These are phyloP conservation scores for Prunella vulgaris DNA, from an alignment of 257 asterid genomes.

Conservation along the genomic window DNA sequence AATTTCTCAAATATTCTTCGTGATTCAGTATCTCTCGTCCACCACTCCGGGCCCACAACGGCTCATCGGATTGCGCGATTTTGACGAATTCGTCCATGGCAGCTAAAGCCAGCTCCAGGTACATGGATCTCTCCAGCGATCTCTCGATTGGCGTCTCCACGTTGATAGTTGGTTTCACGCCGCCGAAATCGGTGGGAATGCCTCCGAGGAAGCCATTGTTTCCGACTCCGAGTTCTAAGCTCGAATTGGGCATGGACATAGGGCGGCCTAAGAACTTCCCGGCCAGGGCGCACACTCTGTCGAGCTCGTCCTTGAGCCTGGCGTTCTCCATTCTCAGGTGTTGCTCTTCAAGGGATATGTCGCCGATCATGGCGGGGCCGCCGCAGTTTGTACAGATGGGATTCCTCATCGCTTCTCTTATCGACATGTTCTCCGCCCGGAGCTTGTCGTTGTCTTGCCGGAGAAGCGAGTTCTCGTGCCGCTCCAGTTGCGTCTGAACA, in stretches of 20 bases:
- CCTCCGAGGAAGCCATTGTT: slow-evolving; percentile 42
- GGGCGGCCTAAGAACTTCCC: slow-evolving; percentile 51
- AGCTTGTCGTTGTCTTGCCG: slow-evolving; percentile 61
- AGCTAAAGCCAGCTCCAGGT: slow-evolving; percentile 75
- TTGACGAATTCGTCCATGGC: slow-evolving; percentile 92
- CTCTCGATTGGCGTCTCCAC: slow-evolving; percentile 17
- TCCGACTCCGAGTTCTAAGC: slow-evolving; percentile 78
- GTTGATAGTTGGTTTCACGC: slow-evolving; percentile 23
- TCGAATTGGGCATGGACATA: slow-evolving; percentile 42
- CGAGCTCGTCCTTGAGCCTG: slow-evolving; percentile 49
- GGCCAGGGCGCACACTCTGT: slow-evolving; percentile 44
- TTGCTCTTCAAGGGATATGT: slow-evolving; percentile 54
- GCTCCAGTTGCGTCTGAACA: slow-evolving; percentile 48
- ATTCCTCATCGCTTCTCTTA: slow-evolving; percentile 48
- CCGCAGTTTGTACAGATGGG: slow-evolving; percentile 62
- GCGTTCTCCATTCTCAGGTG: slow-evolving; percentile 55
- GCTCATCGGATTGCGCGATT: slow-evolving; percentile 62
- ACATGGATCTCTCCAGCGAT: slow-evolving; percentile 75
- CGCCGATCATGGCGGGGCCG: slow-evolving; percentile 53
- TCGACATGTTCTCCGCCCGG: slow-evolving; percentile 50
- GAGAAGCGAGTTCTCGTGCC: slow-evolving; percentile 52
- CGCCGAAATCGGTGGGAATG: slow-evolving; percentile 39
- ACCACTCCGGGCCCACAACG: slow-evolving; percentile 70
- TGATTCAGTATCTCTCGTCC: slow-evolving; percentile 45
- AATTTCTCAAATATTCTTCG: slow-evolving; percentile 41